Conservation (phyloP, 495 filamentous ascomycete genomes). For the Penicillium steckii region DNA sequence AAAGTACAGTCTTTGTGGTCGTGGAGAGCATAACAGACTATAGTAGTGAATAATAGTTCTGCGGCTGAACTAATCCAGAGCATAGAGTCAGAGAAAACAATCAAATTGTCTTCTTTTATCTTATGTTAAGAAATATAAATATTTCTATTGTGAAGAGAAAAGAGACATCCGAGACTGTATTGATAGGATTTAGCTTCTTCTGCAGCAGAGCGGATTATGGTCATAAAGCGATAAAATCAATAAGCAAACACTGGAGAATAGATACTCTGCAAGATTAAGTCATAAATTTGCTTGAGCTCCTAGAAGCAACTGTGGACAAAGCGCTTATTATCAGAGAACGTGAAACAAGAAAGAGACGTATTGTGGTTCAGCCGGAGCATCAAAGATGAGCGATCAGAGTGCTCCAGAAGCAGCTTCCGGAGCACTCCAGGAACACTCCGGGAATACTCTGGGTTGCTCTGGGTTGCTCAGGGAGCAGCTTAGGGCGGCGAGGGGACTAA, state of each 20-base stretch:
- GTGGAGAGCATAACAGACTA: not conserved
- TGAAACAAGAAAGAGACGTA: not conserved
- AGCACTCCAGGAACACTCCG: no score
- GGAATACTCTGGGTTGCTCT: not conserved
- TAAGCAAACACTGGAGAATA: not conserved
- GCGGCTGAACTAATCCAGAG: not conserved
- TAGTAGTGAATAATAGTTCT: not conserved
- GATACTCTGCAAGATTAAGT: not conserved
- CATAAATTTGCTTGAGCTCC: not conserved
- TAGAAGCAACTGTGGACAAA: not conserved
- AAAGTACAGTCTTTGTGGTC: not conserved
- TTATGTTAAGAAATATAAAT: not conserved
- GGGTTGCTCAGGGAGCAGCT: not conserved
- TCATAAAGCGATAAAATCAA: not conserved
- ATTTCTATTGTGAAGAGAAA: not conserved
- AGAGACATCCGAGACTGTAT: not conserved
- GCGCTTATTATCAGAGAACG: conserved; percentile 3
- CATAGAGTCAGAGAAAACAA: not conserved
- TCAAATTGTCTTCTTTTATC: not conserved
- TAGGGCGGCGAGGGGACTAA: no score
- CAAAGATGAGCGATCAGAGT: not conserved
- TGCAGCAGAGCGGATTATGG: not conserved
- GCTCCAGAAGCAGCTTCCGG: not conserved
- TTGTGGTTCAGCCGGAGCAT: not conserved
- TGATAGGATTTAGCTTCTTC: not conserved